Conservation (phyloP, 2,329 filamentous ascomycete species). For the Hirsutella minnesotensis region DNA sequence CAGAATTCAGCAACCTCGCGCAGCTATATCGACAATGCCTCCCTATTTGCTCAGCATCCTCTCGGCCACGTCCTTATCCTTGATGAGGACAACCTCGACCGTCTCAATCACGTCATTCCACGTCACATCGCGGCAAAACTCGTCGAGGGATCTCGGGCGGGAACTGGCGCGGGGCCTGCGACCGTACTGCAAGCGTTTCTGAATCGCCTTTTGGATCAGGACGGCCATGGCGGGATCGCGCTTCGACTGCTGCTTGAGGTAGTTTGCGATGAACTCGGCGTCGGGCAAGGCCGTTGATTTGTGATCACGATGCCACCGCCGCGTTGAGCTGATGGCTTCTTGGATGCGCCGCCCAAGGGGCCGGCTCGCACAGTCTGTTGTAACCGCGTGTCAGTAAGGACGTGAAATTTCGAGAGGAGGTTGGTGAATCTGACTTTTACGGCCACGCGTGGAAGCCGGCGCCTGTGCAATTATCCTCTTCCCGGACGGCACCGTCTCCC, state of each 20-base stretch:
- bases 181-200: conserved; percentile 11
- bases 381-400: not conserved
- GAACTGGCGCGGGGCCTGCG: conserved; percentile 2
- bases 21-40: no score
- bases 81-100: conserved; percentile 18
- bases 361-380: conserved; percentile 1
- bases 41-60: conserved; percentile 8
- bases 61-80: conserved; percentile 9
- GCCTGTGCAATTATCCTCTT: not conserved
- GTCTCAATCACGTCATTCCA: conserved; percentile 23
- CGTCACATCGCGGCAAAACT: conserved; percentile 17
- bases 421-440: not conserved
- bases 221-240: conserved; percentile 21
- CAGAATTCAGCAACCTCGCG: no score
- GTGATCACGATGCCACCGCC: conserved; percentile 26
- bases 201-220: conserved; percentile 19
- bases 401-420: no score
- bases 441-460: not conserved
- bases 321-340: conserved; percentile 23
- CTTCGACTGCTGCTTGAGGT: conserved; percentile 23
- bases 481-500: not conserved
- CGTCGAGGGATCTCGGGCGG: conserved; percentile 16
- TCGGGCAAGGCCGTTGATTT: conserved; percentile 20
- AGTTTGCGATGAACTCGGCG: conserved; percentile 16
- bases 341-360: conserved; percentile 15